phyloP scores from a whole-genome alignment of 2,329 filamentous ascomycete genomes.

The Gnomoniopsis sp. region DNA sequence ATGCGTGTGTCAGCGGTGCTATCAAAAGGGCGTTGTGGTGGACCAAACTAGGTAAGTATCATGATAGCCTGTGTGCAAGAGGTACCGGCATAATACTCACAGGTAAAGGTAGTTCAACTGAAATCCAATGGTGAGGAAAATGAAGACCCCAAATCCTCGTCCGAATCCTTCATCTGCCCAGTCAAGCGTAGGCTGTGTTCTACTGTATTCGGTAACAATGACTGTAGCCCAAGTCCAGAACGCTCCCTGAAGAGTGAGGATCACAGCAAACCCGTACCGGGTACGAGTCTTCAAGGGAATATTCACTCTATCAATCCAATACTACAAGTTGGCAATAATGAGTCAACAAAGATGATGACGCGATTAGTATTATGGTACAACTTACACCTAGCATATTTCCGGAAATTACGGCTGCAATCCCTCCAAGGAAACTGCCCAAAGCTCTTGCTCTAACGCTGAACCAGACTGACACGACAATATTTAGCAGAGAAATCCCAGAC shows the following conservation, averaged over 20 bases:
- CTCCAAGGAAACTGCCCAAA: constrained; percentile 67
- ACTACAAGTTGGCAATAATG: constrained; percentile 26
- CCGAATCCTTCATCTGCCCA: constrained; percentile 65
- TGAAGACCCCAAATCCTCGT: constrained; percentile 61
- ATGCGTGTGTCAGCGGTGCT: too few relatives aligned
- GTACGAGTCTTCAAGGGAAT: constrained; percentile 52
- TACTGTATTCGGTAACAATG: constrained; percentile 57
- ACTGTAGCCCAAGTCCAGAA: constrained; percentile 74
- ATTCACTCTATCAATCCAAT: constrained; percentile 56
- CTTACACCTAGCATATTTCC: constrained; percentile 63
- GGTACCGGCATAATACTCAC: constrained; percentile 33
- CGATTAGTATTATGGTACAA: constrained; percentile 20
- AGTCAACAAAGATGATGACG: constrained; percentile 1
- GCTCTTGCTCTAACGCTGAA: constrained; percentile 68
- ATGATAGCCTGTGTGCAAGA: neutral
- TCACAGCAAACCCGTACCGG: constrained; percentile 50
- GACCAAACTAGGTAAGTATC: too few relatives aligned
- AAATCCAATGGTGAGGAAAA: constrained; percentile 65
- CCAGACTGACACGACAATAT: constrained; percentile 45
- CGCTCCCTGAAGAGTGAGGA: constrained; percentile 58
- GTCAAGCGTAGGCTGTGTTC: constrained; percentile 59
- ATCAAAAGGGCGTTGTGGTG: too few relatives aligned
- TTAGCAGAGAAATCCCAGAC: neutral
- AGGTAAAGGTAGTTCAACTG: constrained; percentile 73
- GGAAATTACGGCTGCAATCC: constrained; percentile 60